These are phyloP conservation scores for Zalaria obscura DNA, from an alignment of 2,329 filamentous ascomycete species.

Conservation along the genomic window DNA sequence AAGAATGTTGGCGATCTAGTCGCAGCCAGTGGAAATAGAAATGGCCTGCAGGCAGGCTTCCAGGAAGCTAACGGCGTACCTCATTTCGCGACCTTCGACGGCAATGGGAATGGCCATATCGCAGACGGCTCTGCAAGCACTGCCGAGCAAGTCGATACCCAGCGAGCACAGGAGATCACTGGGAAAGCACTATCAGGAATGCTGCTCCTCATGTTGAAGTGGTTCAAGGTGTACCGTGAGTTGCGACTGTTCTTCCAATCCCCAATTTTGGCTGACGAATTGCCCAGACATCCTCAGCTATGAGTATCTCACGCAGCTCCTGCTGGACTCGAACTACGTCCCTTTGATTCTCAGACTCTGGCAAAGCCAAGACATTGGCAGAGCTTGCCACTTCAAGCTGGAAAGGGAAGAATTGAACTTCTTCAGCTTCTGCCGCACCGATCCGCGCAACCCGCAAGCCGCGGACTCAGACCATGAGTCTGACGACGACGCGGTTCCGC, in stretches of 20 bases:
- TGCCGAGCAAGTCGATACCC: conserved; percentile 65
- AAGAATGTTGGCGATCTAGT: conserved; percentile 79
- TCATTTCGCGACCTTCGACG: conserved; percentile 13
- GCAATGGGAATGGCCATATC: conserved; percentile 19
- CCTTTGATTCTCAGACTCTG: conserved; percentile 87
- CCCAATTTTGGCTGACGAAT: conserved; percentile 8
- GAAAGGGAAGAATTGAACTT: conserved; percentile 77
- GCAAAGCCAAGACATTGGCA: conserved; percentile 85
- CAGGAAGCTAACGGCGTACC: conserved; percentile 7
- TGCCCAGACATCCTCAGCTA: conserved; percentile 75
- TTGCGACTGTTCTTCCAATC: conserved; percentile 8
- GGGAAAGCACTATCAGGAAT: conserved; percentile 86
- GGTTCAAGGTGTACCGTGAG: conserved; percentile 90
- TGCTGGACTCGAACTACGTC: conserved; percentile 90
- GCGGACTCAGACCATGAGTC: conserved; percentile 21
- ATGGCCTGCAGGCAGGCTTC: conserved; percentile 1
- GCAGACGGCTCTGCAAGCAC: conserved; percentile 17
- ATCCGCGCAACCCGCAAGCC: conserved; percentile 38
- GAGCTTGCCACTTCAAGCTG: conserved; percentile 71
- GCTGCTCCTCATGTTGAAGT: conserved; percentile 78
- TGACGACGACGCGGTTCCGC: conserved; percentile 68
- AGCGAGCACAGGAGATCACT: conserved; percentile 72
- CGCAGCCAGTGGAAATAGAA: conserved; percentile 16
- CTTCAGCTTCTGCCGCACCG: conserved; percentile 73
- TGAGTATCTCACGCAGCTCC: conserved; percentile 84